Evolutionary conservation across 305 asterid genomes (phyloP).

Genomic region (Fraxinus paxiana): DNA sequence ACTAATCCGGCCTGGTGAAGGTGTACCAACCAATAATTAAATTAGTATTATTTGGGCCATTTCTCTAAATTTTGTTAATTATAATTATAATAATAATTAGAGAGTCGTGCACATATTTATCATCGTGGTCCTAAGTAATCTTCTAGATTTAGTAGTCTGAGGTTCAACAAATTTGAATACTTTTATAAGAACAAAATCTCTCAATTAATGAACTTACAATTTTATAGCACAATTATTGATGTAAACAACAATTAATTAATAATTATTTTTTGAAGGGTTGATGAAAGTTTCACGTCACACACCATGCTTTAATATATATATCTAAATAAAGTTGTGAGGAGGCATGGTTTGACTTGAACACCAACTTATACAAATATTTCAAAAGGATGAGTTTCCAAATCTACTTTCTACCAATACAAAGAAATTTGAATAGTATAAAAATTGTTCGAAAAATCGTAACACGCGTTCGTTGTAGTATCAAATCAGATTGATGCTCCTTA

Average conservation of each 20-base stretch:
- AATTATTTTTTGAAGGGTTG: not conserved
- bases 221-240: not conserved
- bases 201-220: conserved; percentile 13
- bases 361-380: not conserved
- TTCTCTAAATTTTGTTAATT: not conserved
- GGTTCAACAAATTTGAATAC: not conserved
- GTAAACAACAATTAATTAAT: not conserved
- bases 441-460: not conserved
- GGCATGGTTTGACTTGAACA: not conserved
- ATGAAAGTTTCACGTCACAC: not conserved
- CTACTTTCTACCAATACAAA: not conserved
- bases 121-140: not conserved
- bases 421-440: not conserved
- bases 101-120: conserved; percentile 22
- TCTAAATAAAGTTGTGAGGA: not conserved
- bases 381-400: not conserved
- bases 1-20: not conserved
- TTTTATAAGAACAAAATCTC: not conserved
- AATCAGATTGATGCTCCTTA: not conserved
- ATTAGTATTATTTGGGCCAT: not conserved
- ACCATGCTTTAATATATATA: not conserved
- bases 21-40: not conserved
- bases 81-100: not conserved
- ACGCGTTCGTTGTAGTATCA: not conserved
- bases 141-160: not conserved